Conservation (phyloP, 2,329 filamentous ascomycete genomes). For the Lecanosticta acicola region DNA sequence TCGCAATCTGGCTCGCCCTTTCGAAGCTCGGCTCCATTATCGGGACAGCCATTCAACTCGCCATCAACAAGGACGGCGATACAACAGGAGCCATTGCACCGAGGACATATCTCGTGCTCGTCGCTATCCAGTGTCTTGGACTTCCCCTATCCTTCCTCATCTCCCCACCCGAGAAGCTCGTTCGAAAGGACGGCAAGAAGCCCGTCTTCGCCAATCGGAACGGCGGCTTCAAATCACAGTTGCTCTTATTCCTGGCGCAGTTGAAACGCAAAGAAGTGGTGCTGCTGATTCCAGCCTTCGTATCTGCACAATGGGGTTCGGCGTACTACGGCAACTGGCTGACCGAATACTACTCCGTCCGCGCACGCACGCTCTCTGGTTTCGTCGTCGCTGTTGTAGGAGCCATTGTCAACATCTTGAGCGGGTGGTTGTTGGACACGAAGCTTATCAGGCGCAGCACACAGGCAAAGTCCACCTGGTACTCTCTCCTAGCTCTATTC, state of each 20-base stretch:
- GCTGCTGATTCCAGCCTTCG: constrained; percentile 39
- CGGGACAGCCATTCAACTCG: constrained; percentile 45
- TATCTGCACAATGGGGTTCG: constrained; percentile 38
- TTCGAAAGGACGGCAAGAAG: constrained; percentile 36
- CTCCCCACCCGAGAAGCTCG: constrained; percentile 38
- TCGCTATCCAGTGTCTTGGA: constrained; percentile 35
- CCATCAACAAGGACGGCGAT: constrained; percentile 43
- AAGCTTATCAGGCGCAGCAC: constrained; percentile 1
- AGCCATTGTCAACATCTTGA: constrained; percentile 5
- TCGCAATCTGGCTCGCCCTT: constrained; percentile 41
- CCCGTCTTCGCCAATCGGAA: no score
- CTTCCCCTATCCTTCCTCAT: constrained; percentile 38
- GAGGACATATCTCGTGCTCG: constrained; percentile 41
- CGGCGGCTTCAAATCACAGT: no score
- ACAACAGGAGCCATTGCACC: constrained; percentile 31
- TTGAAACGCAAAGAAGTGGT: constrained; percentile 32
- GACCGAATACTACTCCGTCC: constrained; percentile 41
- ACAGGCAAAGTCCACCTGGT: constrained; percentile 12
- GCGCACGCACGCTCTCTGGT: constrained; percentile 40
- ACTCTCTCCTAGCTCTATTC: constrained; percentile 9
- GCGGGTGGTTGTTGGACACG: constrained; percentile 17
- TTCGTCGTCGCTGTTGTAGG: constrained; percentile 40
- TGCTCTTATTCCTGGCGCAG: no score
- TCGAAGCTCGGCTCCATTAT: constrained; percentile 46
- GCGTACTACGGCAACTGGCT: constrained; percentile 47